These are phyloP conservation scores for Rhodosorus marinus DNA, from an alignment of 23 red algal species.

Conservation along the genomic window DNA sequence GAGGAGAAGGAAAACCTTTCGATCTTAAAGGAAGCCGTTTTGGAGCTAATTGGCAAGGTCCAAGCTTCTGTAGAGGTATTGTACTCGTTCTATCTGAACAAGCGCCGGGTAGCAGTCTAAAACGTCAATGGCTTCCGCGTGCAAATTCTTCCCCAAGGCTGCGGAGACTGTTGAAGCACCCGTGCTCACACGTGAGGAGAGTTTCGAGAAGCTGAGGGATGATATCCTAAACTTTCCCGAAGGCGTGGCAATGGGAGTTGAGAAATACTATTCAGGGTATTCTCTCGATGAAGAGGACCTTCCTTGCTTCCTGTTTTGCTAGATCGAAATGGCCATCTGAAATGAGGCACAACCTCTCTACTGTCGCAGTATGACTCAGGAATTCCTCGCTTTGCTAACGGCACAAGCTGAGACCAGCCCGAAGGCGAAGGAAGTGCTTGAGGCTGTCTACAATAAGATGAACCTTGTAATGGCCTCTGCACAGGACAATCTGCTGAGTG, in stretches of 20 bases:
- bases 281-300: too few relatives aligned
- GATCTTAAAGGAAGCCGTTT: conserved; percentile 39
- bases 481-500: conserved; percentile 10
- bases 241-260: too few relatives aligned
- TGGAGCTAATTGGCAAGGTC: conserved; percentile 31
- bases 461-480: conserved; percentile 38
- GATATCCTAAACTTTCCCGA: too few relatives aligned
- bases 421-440: conserved; percentile 7
- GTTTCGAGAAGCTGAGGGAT: conserved; percentile 3
- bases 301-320: too few relatives aligned
- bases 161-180: not conserved
- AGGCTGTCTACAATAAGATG: conserved; percentile 53
- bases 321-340: too few relatives aligned
- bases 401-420: conserved; percentile 11
- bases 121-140: too few relatives aligned
- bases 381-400: conserved; percentile 46
- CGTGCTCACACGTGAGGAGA: not conserved
- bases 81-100: conserved; percentile 1
- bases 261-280: too few relatives aligned
- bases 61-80: not conserved
- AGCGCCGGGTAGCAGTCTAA: not conserved
- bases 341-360: too few relatives aligned
- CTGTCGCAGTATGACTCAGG: too few relatives aligned
- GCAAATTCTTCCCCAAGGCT: too few relatives aligned
- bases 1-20: conserved; percentile 76